Conservation (phyloP, 495 filamentous ascomycete species). For the Monascus purpureus region DNA sequence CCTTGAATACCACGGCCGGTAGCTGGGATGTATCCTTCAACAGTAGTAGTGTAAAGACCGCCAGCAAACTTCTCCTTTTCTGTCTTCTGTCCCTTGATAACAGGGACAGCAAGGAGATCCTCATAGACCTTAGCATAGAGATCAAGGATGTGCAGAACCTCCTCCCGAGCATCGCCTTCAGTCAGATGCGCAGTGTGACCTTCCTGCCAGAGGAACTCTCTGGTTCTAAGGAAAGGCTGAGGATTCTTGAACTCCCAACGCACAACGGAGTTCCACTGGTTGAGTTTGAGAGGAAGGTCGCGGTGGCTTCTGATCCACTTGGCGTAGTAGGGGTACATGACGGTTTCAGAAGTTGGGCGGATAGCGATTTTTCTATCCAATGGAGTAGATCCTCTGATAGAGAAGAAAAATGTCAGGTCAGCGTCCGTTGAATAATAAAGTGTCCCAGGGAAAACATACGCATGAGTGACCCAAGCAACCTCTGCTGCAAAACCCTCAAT, state of each 20-base stretch:
- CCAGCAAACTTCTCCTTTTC: constrained; percentile 96
- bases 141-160: constrained; percentile 89
- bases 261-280: constrained; percentile 98
- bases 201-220: constrained; percentile 98
- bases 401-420: constrained; percentile 2
- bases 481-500: constrained; percentile 96
- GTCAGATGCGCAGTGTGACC: constrained; percentile 92
- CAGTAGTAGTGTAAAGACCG: constrained; percentile 86
- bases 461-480: constrained; percentile 96
- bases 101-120: constrained; percentile 84
- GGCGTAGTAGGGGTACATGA: constrained; percentile 91
- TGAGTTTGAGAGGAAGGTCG: constrained; percentile 81
- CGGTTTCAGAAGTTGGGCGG: constrained; percentile 86
- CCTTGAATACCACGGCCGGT: constrained; percentile 96
- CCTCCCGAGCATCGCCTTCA: constrained; percentile 57
- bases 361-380: constrained; percentile 93
- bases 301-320: constrained; percentile 93
- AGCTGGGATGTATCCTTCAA: constrained; percentile 78
- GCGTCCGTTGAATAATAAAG: too few relatives aligned
- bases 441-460: constrained; percentile 38
- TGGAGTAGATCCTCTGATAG: constrained; percentile 59
- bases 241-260: constrained; percentile 98
- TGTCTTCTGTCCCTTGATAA: constrained; percentile 75
- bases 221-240: constrained; percentile 80
- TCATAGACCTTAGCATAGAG: constrained; percentile 81